Evolutionary conservation across 257 asterid genomes (phyloP).

Genomic region (Solanum okadae): DNA sequence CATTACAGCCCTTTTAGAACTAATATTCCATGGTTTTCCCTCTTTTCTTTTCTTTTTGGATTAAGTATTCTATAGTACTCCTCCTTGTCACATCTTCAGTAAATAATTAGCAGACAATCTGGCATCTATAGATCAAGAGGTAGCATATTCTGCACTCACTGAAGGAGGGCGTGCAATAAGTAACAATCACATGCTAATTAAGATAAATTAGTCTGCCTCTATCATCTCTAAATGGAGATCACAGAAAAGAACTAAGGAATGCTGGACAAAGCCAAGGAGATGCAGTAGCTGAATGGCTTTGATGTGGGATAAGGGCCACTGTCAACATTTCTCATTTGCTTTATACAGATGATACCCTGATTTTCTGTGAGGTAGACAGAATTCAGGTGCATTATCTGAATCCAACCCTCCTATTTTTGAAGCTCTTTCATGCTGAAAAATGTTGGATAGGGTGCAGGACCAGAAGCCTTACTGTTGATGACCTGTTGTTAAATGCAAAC

Average conservation of each 20-base stretch:
- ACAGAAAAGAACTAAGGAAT: background rate
- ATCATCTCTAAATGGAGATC: background rate
- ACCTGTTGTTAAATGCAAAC: background rate
- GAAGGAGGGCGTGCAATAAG: background rate
- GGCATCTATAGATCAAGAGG: background rate
- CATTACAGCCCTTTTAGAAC: background rate
- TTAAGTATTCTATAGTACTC: background rate
- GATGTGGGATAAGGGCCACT: background rate
- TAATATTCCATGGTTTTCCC: background rate
- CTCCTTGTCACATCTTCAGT: background rate
- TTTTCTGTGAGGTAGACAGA: background rate
- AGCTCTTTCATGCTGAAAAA: background rate
- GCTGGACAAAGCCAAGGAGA: background rate
- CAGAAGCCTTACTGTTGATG: background rate
- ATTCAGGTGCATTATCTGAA: background rate
- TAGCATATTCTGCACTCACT: background rate
- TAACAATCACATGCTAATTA: background rate
- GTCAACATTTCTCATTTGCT: background rate
- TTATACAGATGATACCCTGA: background rate
- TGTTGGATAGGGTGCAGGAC: background rate
- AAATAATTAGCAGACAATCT: background rate
- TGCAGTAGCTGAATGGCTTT: background rate
- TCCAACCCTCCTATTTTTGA: background rate
- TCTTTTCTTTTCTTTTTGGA: background rate
- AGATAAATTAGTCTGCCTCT: background rate